Percentiles rank a stretch among this genome's conserved stretches.
Evolutionary conservation across 2,329 filamentous ascomycete genomes (phyloP).

Genomic region (Microthyrium microscopicum): DNA sequence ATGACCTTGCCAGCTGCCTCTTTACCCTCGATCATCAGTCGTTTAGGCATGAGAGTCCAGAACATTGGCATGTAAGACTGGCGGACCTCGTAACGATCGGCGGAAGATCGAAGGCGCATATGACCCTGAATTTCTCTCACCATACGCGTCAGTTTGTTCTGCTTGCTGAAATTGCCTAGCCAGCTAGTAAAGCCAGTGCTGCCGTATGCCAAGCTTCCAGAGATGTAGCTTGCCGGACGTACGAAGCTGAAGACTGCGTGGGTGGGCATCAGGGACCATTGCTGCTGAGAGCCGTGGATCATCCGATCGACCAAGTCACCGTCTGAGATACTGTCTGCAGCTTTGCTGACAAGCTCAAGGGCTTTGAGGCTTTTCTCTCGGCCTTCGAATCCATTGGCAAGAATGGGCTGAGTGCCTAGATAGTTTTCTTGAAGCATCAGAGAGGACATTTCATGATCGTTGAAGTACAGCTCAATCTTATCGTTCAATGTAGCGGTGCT

Average conservation of each 20-base stretch:
- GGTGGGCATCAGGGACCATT: constrained; percentile 95
- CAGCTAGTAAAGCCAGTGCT: constrained; percentile 69
- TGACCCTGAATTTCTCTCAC: constrained; percentile 93
- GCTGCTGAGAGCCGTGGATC: constrained; percentile 96
- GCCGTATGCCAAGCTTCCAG: constrained; percentile 51
- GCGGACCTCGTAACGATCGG: constrained; percentile 81
- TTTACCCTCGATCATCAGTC: constrained; percentile 62
- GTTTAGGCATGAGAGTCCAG: constrained; percentile 64
- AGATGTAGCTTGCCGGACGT: constrained; percentile 69
- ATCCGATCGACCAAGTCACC: constrained; percentile 91
- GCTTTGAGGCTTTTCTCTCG: constrained; percentile 61
- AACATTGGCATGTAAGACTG: constrained; percentile 86
- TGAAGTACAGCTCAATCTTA: constrained; percentile 98
- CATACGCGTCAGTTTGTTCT: constrained; percentile 55
- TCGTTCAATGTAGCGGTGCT: constrained; percentile 86
- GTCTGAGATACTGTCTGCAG: constrained; percentile 91
- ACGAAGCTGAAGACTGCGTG: constrained; percentile 95
- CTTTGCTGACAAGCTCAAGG: constrained; percentile 74
- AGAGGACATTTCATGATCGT: constrained; percentile 94
- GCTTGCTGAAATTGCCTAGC: constrained; percentile 90
- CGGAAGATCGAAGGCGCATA: constrained; percentile 81
- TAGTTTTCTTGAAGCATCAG: constrained; percentile 99
- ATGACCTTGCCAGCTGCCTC: constrained; percentile 72
- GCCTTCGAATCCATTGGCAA: constrained; percentile 42
- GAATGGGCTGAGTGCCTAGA: constrained; percentile 61